These are phyloP conservation scores for Colletotrichum trifolii DNA, from an alignment of 2,329 filamentous ascomycete species.

Conservation along the genomic window DNA sequence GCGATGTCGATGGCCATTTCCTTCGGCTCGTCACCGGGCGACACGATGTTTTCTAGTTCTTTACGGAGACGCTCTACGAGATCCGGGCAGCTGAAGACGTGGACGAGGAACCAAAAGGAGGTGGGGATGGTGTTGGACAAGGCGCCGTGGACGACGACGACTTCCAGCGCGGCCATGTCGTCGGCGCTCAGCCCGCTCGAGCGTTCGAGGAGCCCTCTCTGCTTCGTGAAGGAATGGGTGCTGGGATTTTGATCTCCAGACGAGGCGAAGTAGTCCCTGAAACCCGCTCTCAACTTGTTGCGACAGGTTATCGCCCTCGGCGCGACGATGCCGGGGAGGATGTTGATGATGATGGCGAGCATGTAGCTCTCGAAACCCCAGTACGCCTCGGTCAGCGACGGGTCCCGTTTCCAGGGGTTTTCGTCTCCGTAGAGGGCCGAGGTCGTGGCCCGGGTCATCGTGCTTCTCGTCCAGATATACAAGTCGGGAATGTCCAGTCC, in stretches of 20 bases:
- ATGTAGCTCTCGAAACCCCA: slow-evolving; percentile 43
- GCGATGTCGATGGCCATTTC: slow-evolving; percentile 47
- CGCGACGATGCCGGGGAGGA: slow-evolving; percentile 44
- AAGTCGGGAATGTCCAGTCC: background rate
- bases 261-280: slow-evolving; percentile 44
- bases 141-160: slow-evolving; percentile 42
- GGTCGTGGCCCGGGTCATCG: too few relatives aligned
- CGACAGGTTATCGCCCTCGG: slow-evolving; percentile 44
- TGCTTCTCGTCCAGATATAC: slow-evolving; percentile 34
- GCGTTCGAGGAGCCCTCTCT: slow-evolving; percentile 42
- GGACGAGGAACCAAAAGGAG: slow-evolving; percentile 47
- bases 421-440: too few relatives aligned
- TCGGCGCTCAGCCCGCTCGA: slow-evolving; percentile 42
- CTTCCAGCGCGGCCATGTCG: slow-evolving; percentile 45
- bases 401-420: too few relatives aligned
- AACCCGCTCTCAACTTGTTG: slow-evolving; percentile 38
- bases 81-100: slow-evolving; percentile 42
- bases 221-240: slow-evolving; percentile 41
- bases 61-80: slow-evolving; percentile 40
- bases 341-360: slow-evolving; percentile 43
- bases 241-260: slow-evolving; percentile 41
- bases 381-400: slow-evolving; percentile 42
- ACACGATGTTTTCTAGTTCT: slow-evolving; percentile 37
- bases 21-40: background rate
- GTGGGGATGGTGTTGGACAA: slow-evolving; percentile 49